Evolutionary conservation across 139 green algal genomes (phyloP), one percentile per base, ranked within the genome.

Genomic region (Coelastrella sp.): DNA sequence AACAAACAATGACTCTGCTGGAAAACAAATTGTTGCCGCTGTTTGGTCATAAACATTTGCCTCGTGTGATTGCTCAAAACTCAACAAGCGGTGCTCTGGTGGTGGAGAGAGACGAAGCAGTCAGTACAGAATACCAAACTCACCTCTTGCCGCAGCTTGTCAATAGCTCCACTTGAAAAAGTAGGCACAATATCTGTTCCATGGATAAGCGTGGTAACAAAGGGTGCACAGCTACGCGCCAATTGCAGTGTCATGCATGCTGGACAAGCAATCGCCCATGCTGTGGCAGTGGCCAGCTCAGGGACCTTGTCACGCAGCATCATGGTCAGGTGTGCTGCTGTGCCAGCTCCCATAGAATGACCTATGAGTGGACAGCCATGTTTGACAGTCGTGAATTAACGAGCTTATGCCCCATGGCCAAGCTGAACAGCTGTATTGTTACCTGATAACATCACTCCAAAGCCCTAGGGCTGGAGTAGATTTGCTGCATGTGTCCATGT

Each of bases 301-400:
- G 88, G 77, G 27, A 83, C 71, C 13, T 68, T 41, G 5, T 91
- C 88, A 0, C 89, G 86, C 63, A 92, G 64, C 95, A 98, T 97
- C 93, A 96, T 98, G n/a, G 94, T 96, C 25, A 98, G 90, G 87
- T 98, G 87, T 5, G 93, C 95, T 9, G 95, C 95, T 4, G 94
- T 95, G 72, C 95, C 95, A 37, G 90, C 95, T 4, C 95, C 95
- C 89, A 98, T 92, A 11, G 91, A 96, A 86, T 98, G 95, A 13
- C 95, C 94, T 86, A 92, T 82, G 30, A 11, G 86, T 62, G 59
- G 50, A 8, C 48, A 66, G 48, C n/a, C n/a, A n/a, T n/a, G n/a
- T n/a, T n/a, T n/a, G n/a, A n/a, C n/a, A n/a, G n/a, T n/a, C n/a
- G n/a, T n/a, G n/a, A n/a, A n/a, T n/a, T n/a, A n/a, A n/a, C n/a